Conservation (phyloP, 192 early-diverging fungal genomes). For the Mortierella hygrophila region DNA sequence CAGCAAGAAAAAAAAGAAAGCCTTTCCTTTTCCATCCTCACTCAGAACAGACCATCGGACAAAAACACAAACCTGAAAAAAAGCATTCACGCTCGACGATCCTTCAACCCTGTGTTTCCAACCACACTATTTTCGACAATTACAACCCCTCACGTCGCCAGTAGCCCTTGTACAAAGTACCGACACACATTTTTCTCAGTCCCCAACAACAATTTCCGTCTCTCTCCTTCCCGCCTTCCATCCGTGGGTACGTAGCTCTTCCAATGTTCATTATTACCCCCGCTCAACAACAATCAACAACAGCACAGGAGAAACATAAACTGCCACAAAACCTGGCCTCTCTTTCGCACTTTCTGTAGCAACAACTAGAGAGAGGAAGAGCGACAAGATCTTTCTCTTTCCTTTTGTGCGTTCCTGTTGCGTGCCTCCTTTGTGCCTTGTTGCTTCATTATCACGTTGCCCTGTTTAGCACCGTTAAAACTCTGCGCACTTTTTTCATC, state of each 20-base stretch:
- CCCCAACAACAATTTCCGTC: background rate
- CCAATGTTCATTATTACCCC: background rate
- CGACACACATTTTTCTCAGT: background rate
- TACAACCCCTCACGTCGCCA: background rate
- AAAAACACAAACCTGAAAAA: background rate
- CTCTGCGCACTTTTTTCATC: background rate
- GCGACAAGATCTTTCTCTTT: no score
- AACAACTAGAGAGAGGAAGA: no score
- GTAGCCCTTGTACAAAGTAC: conserved; percentile 3
- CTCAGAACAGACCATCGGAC: background rate
- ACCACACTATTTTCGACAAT: background rate
- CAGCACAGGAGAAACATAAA: background rate
- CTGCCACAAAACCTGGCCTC: background rate
- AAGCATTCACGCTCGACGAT: background rate
- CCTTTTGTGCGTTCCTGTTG: background rate
- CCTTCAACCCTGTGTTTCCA: background rate
- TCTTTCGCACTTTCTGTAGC: background rate
- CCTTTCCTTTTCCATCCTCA: background rate
- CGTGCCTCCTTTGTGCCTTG: background rate
- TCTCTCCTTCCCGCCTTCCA: background rate
- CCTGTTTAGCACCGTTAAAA: background rate
- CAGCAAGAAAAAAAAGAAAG: background rate
- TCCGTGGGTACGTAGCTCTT: conserved; percentile 2
- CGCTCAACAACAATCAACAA: background rate
- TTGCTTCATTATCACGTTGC: background rate